Base-by-base conservation (phyloP, 306 rosid genomes). In the Carpinus fangiana region DNA sequence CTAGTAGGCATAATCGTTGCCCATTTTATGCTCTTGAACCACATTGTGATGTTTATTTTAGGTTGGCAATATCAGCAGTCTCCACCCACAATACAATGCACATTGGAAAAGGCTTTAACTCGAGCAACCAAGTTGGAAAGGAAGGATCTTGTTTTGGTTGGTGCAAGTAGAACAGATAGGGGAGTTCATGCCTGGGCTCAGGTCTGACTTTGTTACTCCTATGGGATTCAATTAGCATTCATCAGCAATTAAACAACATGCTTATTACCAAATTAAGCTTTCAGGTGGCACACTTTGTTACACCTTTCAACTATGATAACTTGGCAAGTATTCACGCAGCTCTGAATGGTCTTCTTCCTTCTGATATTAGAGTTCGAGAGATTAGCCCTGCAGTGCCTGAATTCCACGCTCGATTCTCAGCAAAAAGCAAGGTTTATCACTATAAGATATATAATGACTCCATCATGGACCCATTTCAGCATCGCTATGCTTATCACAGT, bases 151-250 rank as follows among this genome's bases (percentile, higher is more conserved):
- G 67, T 20, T 17, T 88, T 95, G 82, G 91, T 91, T 79, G 97
- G 97, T 80, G 92, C 98, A 20, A 86, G 98, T 77, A 88, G 98
- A 82, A 95, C 98, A 3, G 98, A 95, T 85, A 69, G 82, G 36
- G 97, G 98, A 80, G 98, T 95, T 61, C 98, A 95, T 82, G 98
- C 98, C 21, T 91, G 91, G 93, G 97, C 98, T 79, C 98, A 95
- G 98, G 98, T 94, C 88, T 43, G 87, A 78, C 70, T 76, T 79
- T 79, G 50, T 77, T 74, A 51, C 85, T 80, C 48, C 64, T 73
- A 31, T 20, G 70, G 70, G 73, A 55, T 81, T 75, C 55, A 50
- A 48, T 11, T 28, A 6, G 55, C 56, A 72, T 78, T 18, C 34
- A 38, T 46, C 71, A 36, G 38, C 31, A 70, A 23, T 20, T 59